phyloP scores from a whole-genome alignment of 2,329 filamentous ascomycete genomes.

The Lachnum nothofagi region DNA sequence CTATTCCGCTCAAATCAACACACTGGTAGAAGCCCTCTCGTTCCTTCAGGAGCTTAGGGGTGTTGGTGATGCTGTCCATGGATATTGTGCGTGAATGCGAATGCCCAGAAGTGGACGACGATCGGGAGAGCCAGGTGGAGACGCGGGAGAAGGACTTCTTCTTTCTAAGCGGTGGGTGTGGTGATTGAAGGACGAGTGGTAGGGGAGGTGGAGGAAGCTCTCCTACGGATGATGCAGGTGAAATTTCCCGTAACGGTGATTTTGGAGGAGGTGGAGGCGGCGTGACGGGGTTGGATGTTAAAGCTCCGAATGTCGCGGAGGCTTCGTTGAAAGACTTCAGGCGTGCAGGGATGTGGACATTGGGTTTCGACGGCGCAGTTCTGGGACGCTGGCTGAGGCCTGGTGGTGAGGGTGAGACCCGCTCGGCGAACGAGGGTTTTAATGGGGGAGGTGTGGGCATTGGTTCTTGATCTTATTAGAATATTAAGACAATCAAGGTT shows the following conservation, averaged over 20 bases:
- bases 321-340: conserved; percentile 32
- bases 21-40: conserved; percentile 57
- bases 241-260: conserved; percentile 11
- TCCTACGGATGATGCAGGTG: too few species aligned
- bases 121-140: conserved; percentile 53
- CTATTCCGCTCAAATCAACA: conserved; percentile 33
- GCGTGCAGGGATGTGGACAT: conserved; percentile 31
- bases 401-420: conserved; percentile 33
- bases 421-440: conserved; percentile 38
- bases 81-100: conserved; percentile 38
- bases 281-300: conserved; percentile 6
- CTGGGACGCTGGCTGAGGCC: conserved; percentile 26
- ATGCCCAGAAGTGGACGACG: conserved; percentile 23
- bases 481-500: background rate
- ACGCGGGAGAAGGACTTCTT: conserved; percentile 63
- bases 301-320: conserved; percentile 22
- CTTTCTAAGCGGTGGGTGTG: conserved; percentile 52
- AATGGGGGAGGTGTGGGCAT: conserved; percentile 46
- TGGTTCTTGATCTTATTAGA: conserved; percentile 41
- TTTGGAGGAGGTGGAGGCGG: conserved; percentile 11
- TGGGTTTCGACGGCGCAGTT: conserved; percentile 35
- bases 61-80: conserved; percentile 51
- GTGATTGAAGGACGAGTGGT: conserved; percentile 48
- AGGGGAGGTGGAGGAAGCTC: conserved; percentile 41
- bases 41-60: conserved; percentile 46